Base-by-base conservation (phyloP, 306 rosid species). In the Rubus idaeus region DNA sequence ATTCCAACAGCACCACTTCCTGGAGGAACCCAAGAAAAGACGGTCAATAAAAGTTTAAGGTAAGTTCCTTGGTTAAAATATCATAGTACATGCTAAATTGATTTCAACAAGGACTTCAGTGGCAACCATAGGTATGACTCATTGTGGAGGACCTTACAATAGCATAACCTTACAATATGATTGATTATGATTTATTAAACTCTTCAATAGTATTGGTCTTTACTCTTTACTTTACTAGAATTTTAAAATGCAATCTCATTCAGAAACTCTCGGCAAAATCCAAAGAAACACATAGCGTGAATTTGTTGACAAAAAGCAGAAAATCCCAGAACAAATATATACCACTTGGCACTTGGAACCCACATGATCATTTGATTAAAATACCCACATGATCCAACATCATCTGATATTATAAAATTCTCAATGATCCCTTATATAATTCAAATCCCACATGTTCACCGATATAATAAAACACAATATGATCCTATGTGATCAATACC, bases 1-100 rank as follows among this genome's bases (percentile, higher is more conserved):
- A 93, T 78, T 75, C 97, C 96, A 67, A 79, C 89, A 51, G 79
- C 84, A 42, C 96, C 97, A 41, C 9, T 61, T 14, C 94, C 97
- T 92, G n/a, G 47, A 46, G 1, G 71, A 51, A 65, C 16, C 13
- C 46, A 76, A 56, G 52, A 47, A 18, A 3, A 74, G 47, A 5
- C 47, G 10, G 3, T 20, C 26, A n/a, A 20, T 72, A 10, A 74
- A 50, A 42, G 26, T 23, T 23, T 23, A 23, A 23, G 26, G 16
- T 0, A 16, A 52, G 44, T 51, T 10, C 8, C 67, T 11, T 26
- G 10, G 17, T 61, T 62, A 62, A 20, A 35, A 62, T 37, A 62
- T 13, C 44, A 61, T 61, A 11, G 40, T 26, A 4, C 4, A 58
- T 26, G 68, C 44, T 30, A 62, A 23, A 3, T 1, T 35, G 14